phyloP scores from a whole-genome alignment of 2,329 filamentous ascomycete genomes.

The Colletotrichum sp. region DNA sequence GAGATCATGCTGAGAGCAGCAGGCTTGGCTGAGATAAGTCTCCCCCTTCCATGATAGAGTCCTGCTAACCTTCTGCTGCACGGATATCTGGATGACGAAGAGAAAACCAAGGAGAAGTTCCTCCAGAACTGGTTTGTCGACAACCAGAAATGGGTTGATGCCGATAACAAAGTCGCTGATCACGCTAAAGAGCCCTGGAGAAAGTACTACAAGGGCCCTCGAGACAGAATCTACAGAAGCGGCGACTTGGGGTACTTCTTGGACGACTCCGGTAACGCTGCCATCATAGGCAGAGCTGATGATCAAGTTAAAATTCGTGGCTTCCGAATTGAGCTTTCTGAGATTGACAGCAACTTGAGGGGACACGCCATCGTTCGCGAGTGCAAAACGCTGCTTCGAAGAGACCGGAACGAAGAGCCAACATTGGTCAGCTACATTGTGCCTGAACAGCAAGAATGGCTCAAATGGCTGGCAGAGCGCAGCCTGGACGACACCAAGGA shows the following conservation, averaged over 20 bases:
- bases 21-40: constrained; percentile 56
- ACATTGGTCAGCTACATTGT: constrained; percentile 91
- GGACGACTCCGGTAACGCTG: constrained; percentile 68
- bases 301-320: constrained; percentile 95
- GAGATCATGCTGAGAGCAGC: constrained; percentile 85
- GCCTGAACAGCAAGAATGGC: not conserved
- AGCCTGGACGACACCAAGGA: constrained; percentile 40
- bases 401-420: constrained; percentile 84
- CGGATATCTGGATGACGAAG: constrained; percentile 78
- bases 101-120: not conserved
- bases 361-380: not conserved
- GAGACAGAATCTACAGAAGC: constrained; percentile 87
- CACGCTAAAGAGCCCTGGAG: constrained; percentile 71
- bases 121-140: constrained; percentile 87
- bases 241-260: constrained; percentile 59
- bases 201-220: constrained; percentile 77
- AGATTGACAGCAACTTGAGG: not conserved
- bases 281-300: constrained; percentile 79
- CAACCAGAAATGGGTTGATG: constrained; percentile 69
- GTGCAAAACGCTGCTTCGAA: constrained; percentile 72
- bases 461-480: constrained; percentile 4
- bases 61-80: constrained; percentile 50
- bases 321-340: constrained; percentile 84
- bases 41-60: not conserved
- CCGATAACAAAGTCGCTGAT: constrained; percentile 57